Conservation (phyloP, 495 filamentous ascomycete species). For the Entonaema liquescens region DNA sequence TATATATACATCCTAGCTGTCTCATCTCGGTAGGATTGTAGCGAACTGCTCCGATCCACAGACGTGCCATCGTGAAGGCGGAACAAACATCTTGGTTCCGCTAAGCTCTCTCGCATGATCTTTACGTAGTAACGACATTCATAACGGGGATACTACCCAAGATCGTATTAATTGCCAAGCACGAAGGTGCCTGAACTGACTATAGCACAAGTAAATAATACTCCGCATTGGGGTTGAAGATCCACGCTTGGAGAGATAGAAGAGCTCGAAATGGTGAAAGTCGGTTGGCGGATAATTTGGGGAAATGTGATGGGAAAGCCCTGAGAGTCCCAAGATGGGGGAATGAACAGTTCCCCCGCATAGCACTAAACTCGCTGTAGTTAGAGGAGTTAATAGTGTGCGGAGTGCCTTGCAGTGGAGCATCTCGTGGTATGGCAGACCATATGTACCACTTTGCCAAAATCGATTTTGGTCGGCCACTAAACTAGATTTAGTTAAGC, state of each 20-base stretch:
- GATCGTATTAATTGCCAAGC: slow-evolving; percentile 33
- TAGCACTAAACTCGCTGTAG: slow-evolving; percentile 4
- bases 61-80: slow-evolving; percentile 27
- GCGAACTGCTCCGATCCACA: slow-evolving; percentile 17
- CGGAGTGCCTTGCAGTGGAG: slow-evolving; percentile 16
- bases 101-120: not conserved
- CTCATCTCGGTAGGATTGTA: slow-evolving; percentile 2
- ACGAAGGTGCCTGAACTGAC: slow-evolving; percentile 27
- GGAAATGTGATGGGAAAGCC: not conserved
- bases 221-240: slow-evolving; percentile 30
- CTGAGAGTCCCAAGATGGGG: not conserved
- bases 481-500: no score
- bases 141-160: slow-evolving; percentile 29
- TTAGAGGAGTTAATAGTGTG: slow-evolving; percentile 18
- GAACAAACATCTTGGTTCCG: slow-evolving; percentile 22
- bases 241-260: slow-evolving; percentile 6
- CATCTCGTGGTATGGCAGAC: not conserved
- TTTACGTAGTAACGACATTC: slow-evolving; percentile 8
- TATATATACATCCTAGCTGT: slow-evolving; percentile 21
- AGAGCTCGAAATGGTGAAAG: slow-evolving; percentile 9
- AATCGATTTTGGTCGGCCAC: no score
- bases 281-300: slow-evolving; percentile 37
- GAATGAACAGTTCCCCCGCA: slow-evolving; percentile 11
- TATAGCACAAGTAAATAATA: slow-evolving; percentile 6
- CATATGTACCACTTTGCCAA: no score